These are phyloP conservation scores for Neurospora sp. DNA, from an alignment of 495 filamentous ascomycete genomes.

Conservation along the genomic window DNA sequence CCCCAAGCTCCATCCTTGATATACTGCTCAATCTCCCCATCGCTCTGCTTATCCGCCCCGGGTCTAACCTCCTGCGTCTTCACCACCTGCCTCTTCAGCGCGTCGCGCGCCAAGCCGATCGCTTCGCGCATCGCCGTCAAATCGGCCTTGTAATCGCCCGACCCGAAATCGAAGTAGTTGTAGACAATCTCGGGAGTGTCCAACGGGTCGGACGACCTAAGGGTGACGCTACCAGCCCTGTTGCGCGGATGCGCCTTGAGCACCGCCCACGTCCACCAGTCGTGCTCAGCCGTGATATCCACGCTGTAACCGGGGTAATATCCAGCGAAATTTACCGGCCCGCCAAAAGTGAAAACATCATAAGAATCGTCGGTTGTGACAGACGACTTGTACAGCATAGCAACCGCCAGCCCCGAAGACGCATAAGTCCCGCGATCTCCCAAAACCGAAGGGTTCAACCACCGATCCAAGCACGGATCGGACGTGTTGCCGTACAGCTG, in stretches of 20 bases:
- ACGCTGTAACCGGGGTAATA: constrained; percentile 37
- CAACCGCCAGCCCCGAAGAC: constrained; percentile 35
- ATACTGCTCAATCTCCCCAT: constrained; percentile 35
- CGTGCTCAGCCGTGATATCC: constrained; percentile 18
- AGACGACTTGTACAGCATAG: constrained; percentile 36
- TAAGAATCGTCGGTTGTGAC: constrained; percentile 24
- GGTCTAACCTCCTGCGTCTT: constrained; percentile 40
- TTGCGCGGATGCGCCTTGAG: constrained; percentile 45
- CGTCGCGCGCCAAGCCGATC: constrained; percentile 33
- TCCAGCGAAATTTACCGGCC: constrained; percentile 41
- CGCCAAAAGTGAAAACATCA: constrained; percentile 45
- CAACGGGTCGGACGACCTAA: constrained; percentile 41
- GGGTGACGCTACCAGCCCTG: constrained; percentile 38
- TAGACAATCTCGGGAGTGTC: constrained; percentile 37
- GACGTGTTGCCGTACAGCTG: constrained; percentile 21
- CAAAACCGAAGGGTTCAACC: constrained; percentile 25
- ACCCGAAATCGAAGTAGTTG: constrained; percentile 40
- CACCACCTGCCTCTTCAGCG: constrained; percentile 25
- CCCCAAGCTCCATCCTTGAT: constrained; percentile 46
- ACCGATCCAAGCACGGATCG: constrained; percentile 43
- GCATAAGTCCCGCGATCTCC: constrained; percentile 39
- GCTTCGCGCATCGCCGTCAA: constrained; percentile 39
- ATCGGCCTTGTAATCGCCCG: constrained; percentile 20
- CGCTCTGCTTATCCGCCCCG: constrained; percentile 26
- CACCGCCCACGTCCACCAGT: constrained; percentile 38